Evolutionary conservation across 805 yeast genomes (phyloP), one percentile per base, ranked within the genome.

Genomic region (Saturnispora dispora): DNA sequence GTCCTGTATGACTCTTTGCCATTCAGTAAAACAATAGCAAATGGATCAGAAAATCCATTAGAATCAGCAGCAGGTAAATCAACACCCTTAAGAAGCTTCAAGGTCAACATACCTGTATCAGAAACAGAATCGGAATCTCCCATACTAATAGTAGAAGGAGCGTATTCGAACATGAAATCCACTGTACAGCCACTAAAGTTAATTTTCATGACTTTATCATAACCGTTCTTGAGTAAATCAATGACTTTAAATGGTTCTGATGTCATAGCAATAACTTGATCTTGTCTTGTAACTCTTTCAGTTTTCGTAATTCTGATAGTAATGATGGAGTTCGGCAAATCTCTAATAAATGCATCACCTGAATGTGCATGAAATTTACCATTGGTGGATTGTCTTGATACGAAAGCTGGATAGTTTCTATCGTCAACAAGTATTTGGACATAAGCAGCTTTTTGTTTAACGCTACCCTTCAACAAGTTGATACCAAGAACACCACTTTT

Each of bases 21-120:
- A 61, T 83, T 82, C 17, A 82, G 62, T 45, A 63, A 68, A n/a
- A 85, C 64, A 23, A 66, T 67, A 45, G 74, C 74, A 59, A 71
- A 78, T 51, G 95, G 95, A 70, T 86, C 95, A 3, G 91, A 82
- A 60, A 81, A 82, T 51, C 93, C 93, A 59, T 82, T 83, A 50
- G 78, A 69, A 63, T 86, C 93, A 45, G 79, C 84, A 7, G 88
- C 67, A 46, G 65, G 61, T 53, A 86, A 68, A 47, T 71, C 66
- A 25, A 71, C 71, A 30, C 81, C 93, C 46, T 78, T 72, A 37
- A 82, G 59, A 50, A 86, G 68, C 37, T 78, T 81, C 57, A 85
- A 62, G 43, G 74, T 71, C 47, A 85, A 63, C 11, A 70, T 57
- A 59, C 95, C 95, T 23, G 88, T 84, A 62, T 86, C 91, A 53